phyloP scores from a whole-genome alignment of 2,329 filamentous ascomycete genomes.

The Nemania sp. region DNA sequence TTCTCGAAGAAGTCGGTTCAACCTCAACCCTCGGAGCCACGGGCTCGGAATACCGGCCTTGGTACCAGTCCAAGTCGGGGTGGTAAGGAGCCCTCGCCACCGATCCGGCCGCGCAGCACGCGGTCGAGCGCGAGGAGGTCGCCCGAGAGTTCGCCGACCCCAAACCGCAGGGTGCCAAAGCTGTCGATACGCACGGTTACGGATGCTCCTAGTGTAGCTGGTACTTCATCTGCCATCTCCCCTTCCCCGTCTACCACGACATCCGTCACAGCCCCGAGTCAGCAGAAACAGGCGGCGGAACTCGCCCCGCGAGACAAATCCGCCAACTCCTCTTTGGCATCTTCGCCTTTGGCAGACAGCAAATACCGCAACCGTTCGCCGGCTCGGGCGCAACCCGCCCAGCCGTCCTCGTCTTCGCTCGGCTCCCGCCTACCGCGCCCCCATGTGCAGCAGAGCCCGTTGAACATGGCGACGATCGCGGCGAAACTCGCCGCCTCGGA shows the following conservation, averaged over 20 bases:
- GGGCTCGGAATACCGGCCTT: background rate
- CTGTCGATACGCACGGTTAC: background rate
- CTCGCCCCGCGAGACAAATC: background rate
- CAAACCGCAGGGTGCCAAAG: constrained; percentile 10
- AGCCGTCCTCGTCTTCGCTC: background rate
- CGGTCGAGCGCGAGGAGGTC: constrained; percentile 23
- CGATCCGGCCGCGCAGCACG: background rate
- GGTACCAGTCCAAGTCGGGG: background rate
- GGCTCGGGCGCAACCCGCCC: constrained; percentile 5
- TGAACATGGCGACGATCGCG: constrained; percentile 65
- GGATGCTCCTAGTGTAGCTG: background rate
- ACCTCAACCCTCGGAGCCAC: constrained; percentile 16
- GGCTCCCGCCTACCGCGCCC: constrained; percentile 40
- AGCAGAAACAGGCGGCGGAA: constrained; percentile 1
- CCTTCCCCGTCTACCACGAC: background rate
- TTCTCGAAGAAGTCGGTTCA: constrained; percentile 37
- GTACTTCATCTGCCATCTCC: background rate
- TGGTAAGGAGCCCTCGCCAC: constrained; percentile 5
- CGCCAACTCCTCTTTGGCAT: background rate
- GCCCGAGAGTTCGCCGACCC: constrained; percentile 17
- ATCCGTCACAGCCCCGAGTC: constrained; percentile 5
- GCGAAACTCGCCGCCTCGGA: constrained; percentile 68
- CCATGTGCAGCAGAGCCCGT: constrained; percentile 55
- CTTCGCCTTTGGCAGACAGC: background rate
- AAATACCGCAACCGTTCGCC: constrained; percentile 11